Evolutionary conservation across 805 yeast genomes (phyloP).

Genomic region (Pichia occidentalis): DNA sequence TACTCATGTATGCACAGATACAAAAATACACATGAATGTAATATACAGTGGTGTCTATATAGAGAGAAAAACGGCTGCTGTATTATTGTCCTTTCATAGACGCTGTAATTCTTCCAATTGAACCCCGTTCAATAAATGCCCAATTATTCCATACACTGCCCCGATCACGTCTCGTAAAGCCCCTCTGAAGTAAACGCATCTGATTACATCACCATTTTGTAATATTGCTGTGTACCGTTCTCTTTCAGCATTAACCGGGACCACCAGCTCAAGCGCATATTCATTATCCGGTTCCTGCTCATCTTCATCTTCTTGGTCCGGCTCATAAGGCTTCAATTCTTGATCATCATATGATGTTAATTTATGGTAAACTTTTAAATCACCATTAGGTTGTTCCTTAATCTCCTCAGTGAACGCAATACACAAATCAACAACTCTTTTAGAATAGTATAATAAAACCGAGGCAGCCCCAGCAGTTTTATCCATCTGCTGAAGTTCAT

Average conservation of each 20-base stretch:
- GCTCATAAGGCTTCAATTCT: slow-evolving; percentile 21
- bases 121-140: slow-evolving; percentile 1
- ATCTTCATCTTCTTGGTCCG: slow-evolving; percentile 17
- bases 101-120: slow-evolving; percentile 2
- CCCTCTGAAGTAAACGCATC: slow-evolving; percentile 42
- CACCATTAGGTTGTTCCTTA: slow-evolving; percentile 53
- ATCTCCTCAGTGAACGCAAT: slow-evolving; percentile 62
- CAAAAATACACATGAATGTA: too few species aligned
- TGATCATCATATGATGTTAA: slow-evolving; percentile 35
- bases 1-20: too few species aligned
- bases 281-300: slow-evolving; percentile 23
- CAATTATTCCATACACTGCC: slow-evolving; percentile 17
- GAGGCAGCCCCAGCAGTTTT: slow-evolving; percentile 19
- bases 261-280: slow-evolving; percentile 21
- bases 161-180: slow-evolving; percentile 28
- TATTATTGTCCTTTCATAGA: neutral
- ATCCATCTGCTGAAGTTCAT: slow-evolving; percentile 24
- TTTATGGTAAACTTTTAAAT: slow-evolving; percentile 46
- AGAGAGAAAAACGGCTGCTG: neutral
- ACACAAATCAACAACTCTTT: slow-evolving; percentile 22
- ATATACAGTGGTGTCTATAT: neutral
- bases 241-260: slow-evolving; percentile 36
- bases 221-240: slow-evolving; percentile 34
- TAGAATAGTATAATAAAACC: slow-evolving; percentile 22
- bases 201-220: slow-evolving; percentile 44